These are phyloP conservation scores for Tolypocladium guangdongense DNA, from an alignment of 2,329 filamentous ascomycete genomes.

Conservation along the genomic window DNA sequence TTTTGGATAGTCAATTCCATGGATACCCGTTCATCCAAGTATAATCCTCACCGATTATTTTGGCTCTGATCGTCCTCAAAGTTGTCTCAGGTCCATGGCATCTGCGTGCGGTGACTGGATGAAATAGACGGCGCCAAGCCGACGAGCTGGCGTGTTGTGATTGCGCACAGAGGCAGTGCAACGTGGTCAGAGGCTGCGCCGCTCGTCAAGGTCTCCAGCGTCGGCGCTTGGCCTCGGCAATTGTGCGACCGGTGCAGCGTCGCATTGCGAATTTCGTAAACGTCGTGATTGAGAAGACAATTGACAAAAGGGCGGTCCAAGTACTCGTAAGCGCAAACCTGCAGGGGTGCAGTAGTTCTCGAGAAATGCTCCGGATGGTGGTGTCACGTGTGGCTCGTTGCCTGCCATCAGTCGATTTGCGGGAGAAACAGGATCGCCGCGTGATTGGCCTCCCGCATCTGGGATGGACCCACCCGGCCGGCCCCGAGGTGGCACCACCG, in stretches of 20 bases:
- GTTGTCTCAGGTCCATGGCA: background rate
- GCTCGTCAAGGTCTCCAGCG: background rate
- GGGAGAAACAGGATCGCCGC: background rate
- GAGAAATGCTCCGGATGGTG: too few relatives aligned
- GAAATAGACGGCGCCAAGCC: background rate
- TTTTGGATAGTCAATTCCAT: conserved; percentile 1
- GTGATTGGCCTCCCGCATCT: background rate
- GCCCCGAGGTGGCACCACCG: conserved; percentile 1
- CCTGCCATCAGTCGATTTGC: background rate
- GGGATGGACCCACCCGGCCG: background rate
- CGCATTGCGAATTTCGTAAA: background rate
- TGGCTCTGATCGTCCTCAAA: background rate
- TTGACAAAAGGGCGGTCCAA: background rate
- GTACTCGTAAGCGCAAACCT: background rate
- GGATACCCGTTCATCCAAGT: conserved; percentile 3
- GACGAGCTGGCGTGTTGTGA: background rate
- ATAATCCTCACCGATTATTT: background rate
- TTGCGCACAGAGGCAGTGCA: background rate
- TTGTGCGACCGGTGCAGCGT: background rate
- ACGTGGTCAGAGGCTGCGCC: background rate
- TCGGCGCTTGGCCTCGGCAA: background rate
- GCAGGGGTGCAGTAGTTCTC: background rate
- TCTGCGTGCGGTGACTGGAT: background rate
- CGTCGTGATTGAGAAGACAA: background rate
- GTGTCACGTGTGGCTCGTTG: too few relatives aligned